Conservation (phyloP, 2,329 filamentous ascomycete genomes). For the Claviceps paspali region DNA sequence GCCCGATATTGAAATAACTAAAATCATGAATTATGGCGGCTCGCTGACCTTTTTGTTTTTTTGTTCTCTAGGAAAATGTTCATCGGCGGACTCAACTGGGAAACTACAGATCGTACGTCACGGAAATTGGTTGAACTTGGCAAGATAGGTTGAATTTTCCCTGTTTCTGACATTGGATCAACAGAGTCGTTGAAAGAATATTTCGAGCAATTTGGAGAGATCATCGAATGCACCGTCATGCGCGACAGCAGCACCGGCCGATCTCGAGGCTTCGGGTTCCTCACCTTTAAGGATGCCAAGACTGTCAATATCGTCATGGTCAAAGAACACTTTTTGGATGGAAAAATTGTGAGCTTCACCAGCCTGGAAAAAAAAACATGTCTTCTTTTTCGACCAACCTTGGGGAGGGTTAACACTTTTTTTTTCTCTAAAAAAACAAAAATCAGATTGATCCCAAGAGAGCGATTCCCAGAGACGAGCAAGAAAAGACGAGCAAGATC, state of each 20-base stretch:
- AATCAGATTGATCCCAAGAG: slow-evolving; percentile 98
- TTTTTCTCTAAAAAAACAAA: too few species aligned
- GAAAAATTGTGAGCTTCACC: slow-evolving; percentile 97
- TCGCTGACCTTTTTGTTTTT: too few species aligned
- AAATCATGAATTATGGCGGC: too few species aligned
- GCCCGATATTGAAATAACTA: too few species aligned
- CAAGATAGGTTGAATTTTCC: slow-evolving; percentile 4
- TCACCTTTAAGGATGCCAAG: slow-evolving; percentile 95
- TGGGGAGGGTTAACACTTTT: background rate
- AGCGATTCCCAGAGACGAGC: slow-evolving; percentile 91
- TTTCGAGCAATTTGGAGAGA: slow-evolving; percentile 95
- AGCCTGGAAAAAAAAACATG: too few species aligned
- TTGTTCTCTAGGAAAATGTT: slow-evolving; percentile 94
- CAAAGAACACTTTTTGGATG: slow-evolving; percentile 94
- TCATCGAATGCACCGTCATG: slow-evolving; percentile 98
- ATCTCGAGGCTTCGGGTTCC: slow-evolving; percentile 89
- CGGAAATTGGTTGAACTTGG: background rate
- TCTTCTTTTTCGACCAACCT: too few species aligned
- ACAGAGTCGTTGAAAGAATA: slow-evolving; percentile 92
- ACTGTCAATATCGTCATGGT: slow-evolving; percentile 99
- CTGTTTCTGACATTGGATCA: background rate
- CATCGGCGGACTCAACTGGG: slow-evolving; percentile 96
- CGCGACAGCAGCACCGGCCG: slow-evolving; percentile 84
- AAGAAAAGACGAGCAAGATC: slow-evolving; percentile 96
- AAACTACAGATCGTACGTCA: slow-evolving; percentile 87